Evolutionary conservation across 2,329 filamentous ascomycete genomes (phyloP).

Genomic region (Coleophoma cylindrospora): DNA sequence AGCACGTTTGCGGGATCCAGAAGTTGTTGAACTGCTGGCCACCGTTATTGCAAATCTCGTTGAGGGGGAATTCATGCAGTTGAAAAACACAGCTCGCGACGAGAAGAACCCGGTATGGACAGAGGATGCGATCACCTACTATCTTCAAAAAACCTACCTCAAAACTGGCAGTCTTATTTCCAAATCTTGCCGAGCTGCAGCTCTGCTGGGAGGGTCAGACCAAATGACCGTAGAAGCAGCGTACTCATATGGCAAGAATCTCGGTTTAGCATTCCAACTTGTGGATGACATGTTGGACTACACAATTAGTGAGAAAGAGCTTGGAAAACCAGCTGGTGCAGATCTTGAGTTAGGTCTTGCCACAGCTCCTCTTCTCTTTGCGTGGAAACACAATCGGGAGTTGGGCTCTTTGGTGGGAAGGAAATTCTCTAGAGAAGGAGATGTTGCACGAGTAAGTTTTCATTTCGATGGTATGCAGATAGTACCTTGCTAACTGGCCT

Average conservation of each 20-base stretch:
- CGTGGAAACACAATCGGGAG: constrained; percentile 85
- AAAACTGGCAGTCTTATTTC: constrained; percentile 95
- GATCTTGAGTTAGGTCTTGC: constrained; percentile 91
- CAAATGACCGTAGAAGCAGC: constrained; percentile 81
- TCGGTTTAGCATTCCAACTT: constrained; percentile 92
- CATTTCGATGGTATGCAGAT: too few relatives aligned
- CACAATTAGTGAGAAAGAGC: constrained; percentile 74
- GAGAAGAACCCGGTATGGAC: constrained; percentile 81
- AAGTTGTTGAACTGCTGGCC: constrained; percentile 89
- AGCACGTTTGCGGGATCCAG: constrained; percentile 82
- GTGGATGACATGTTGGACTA: constrained; percentile 99
- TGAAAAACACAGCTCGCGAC: constrained; percentile 91
- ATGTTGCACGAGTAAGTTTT: constrained; percentile 71
- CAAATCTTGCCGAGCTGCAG: constrained; percentile 89
- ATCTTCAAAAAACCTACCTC: constrained; percentile 96
- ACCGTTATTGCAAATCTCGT: constrained; percentile 97
- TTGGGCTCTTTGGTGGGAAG: constrained; percentile 84
- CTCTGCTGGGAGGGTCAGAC: constrained; percentile 75
- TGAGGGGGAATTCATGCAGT: constrained; percentile 98
- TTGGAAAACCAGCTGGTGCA: constrained; percentile 92
- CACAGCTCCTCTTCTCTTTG: constrained; percentile 90
- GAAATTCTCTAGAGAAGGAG: constrained; percentile 80
- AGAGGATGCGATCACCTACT: constrained; percentile 86
- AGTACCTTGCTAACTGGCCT: neutral
- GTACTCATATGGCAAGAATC: constrained; percentile 87